Evolutionary conservation across 192 early-diverging fungal genomes (phyloP), one percentile per base, ranked within the genome.

Genomic region (Chytriomyces confervae): DNA sequence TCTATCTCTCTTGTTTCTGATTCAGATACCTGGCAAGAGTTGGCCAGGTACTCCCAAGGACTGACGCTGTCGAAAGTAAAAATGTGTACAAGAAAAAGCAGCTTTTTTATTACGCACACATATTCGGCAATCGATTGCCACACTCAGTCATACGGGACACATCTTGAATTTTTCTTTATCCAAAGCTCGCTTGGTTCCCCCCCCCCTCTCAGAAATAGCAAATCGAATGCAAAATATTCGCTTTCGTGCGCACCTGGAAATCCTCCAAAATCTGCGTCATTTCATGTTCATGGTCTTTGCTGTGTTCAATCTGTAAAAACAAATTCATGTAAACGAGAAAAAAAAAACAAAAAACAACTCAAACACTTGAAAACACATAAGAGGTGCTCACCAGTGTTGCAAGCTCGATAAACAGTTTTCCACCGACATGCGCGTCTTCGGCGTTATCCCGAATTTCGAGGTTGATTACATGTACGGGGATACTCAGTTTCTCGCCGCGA

Each of bases 401-500:
- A 57, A 98, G 81, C 76, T 94, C 86, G 43, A 94, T 76, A 48
- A 99, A 96, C 29, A 93, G 90, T 75, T 91, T 86, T 7, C 93
- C 97, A 5, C 96, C 97, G 0, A 94, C 77, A 20, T 86, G 78
- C 0, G 97, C 95, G 74, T 97, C 94, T 76, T 93, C 89, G 57
- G 94, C 92, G 83, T 95, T 99, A 81, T 99, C 97, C 74, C 93
- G 93, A 77, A 98, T 99, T 46, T 98, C 96, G 5, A 99, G 89
- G 72, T 99, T 99, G 69, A 99, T 92, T 3, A 99, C 90, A 86
- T 99, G 96, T 0, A 95, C 82, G 80, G 84, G 84, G 89, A 72
- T 85, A 61, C 75, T 95, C 45, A 88, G 81, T 4, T 86, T 66
- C 24, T 92, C 90, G 2, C 91, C 90, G 23, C 94, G 89, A 47